Evolutionary conservation across 2,329 filamentous ascomycete genomes (phyloP).

Genomic region (Pestalotiopsis fici): DNA sequence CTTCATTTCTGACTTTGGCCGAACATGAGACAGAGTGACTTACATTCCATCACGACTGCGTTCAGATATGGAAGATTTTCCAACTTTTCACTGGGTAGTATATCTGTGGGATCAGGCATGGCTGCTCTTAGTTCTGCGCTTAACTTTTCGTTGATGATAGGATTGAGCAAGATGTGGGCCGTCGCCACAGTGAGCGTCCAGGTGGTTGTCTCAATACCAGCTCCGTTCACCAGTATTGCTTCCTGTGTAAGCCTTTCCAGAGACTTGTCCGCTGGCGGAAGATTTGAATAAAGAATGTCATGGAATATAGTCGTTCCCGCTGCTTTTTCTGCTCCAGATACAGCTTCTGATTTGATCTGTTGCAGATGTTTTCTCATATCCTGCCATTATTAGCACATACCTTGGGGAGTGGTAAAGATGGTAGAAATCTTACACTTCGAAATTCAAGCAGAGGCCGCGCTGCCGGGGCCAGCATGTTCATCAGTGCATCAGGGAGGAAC

Average conservation of each 20-base stretch:
- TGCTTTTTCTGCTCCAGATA: neutral
- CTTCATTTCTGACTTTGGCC: conserved; percentile 7
- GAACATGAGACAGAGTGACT: conserved; percentile 25
- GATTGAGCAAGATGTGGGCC: neutral
- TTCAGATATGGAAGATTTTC: conserved; percentile 39
- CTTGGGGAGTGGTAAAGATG: neutral
- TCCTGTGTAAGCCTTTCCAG: neutral
- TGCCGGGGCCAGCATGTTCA: neutral
- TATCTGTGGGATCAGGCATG: conserved; percentile 15
- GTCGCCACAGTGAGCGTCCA: neutral
- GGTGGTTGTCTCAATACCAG: neutral
- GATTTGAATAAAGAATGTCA: neutral
- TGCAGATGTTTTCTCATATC: neutral
- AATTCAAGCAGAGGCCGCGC: neutral
- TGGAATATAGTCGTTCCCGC: neutral
- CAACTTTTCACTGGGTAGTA: conserved; percentile 18
- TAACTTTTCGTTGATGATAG: neutral
- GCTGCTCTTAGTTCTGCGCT: conserved; percentile 12
- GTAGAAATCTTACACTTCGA: neutral
- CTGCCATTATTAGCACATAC: neutral
- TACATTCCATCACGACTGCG: conserved; percentile 44
- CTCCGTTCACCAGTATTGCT: neutral
- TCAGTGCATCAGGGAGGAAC: conserved; percentile 9
- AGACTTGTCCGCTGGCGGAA: conserved; percentile 1
- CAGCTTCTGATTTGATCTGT: neutral